Conservation (phyloP, 225 moss, liverwort and hornwort species). For the Lunularia cruciata region DNA sequence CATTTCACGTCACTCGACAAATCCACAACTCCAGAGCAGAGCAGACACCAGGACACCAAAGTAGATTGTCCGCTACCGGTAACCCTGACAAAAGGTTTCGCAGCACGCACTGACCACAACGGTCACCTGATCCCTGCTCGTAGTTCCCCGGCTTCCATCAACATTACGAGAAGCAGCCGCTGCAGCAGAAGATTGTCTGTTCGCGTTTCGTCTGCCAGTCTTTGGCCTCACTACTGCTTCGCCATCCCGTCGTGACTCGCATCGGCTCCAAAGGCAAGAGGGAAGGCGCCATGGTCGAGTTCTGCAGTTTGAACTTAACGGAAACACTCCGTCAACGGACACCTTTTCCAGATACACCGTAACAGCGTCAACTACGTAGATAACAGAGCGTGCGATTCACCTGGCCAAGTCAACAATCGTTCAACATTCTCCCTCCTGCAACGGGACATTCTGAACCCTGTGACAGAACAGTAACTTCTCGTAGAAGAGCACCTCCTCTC, state of each 20-base stretch:
- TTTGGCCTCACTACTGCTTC: not conserved
- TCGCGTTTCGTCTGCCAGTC: not conserved
- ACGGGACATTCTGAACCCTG: not conserved
- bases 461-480: constrained; percentile 5
- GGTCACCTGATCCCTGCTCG: constrained; percentile 5
- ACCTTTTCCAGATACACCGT: not conserved
- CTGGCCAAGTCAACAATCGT: constrained; percentile 3
- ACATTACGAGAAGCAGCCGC: too few relatives aligned
- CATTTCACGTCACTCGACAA: not conserved
- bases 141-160: constrained; percentile 8
- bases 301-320: constrained; percentile 15
- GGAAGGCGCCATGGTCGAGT: not conserved
- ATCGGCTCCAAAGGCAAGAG: not conserved
- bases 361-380: not conserved
- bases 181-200: too few relatives aligned
- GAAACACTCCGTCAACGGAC: constrained; percentile 10
- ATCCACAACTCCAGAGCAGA: too few relatives aligned
- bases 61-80: too few relatives aligned
- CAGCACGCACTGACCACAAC: constrained; percentile 13
- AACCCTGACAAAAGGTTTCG: not conserved
- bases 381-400: not conserved
- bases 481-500: not conserved
- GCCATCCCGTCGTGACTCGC: not conserved
- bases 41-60: too few relatives aligned
- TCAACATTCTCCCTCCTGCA: constrained; percentile 7